These are phyloP conservation scores for Botrytis pseudocinerea DNA, from an alignment of 2,329 filamentous ascomycete species.

Conservation along the genomic window DNA sequence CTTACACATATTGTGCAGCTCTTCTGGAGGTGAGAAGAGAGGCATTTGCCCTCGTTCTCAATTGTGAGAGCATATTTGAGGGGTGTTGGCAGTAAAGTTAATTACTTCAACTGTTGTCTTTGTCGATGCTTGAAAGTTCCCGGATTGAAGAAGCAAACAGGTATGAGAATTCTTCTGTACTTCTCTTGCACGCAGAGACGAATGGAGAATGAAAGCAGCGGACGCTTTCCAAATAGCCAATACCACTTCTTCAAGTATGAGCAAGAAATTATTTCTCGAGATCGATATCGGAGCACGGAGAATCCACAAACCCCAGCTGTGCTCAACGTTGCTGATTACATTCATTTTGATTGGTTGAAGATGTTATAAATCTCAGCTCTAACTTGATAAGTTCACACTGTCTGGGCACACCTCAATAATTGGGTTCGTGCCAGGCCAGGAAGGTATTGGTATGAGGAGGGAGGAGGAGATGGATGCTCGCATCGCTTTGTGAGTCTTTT, in stretches of 20 bases:
- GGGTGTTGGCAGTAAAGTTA: slow-evolving; percentile 20
- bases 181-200: not conserved
- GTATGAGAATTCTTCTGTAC: not conserved
- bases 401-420: not conserved
- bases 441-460: no score
- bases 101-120: slow-evolving; percentile 10
- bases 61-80: slow-evolving; percentile 36
- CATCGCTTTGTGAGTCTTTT: no score
- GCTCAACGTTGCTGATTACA: slow-evolving; percentile 18
- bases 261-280: slow-evolving; percentile 23
- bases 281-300: slow-evolving; percentile 24
- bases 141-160: not conserved
- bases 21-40: slow-evolving; percentile 35
- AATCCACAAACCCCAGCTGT: slow-evolving; percentile 19
- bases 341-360: slow-evolving; percentile 8
- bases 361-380: not conserved
- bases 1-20: slow-evolving; percentile 39
- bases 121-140: not conserved
- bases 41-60: slow-evolving; percentile 38
- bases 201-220: not conserved
- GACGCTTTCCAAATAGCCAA: not conserved
- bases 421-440: no score
- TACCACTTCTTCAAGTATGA: not conserved
- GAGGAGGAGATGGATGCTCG: no score
- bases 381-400: not conserved